Evolutionary conservation across 2,329 filamentous ascomycete species (phyloP).

Genomic region (Stenocarpella maydis): DNA sequence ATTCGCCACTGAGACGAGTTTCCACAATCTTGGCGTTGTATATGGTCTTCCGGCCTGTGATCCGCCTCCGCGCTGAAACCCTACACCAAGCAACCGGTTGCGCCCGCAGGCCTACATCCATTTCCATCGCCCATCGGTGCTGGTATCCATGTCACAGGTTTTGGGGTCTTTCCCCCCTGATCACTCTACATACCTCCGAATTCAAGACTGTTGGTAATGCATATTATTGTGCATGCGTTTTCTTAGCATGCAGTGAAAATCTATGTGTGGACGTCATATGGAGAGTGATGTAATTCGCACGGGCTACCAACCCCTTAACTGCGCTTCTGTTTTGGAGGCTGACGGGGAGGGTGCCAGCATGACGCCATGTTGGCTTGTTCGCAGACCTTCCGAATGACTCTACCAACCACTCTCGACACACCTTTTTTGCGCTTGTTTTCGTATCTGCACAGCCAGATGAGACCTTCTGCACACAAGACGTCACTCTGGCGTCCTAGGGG

Average conservation of each 20-base stretch:
- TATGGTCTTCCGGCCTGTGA: neutral
- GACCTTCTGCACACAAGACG: conserved; percentile 24
- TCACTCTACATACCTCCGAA: too few species aligned
- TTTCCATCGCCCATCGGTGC: neutral
- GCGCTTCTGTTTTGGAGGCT: neutral
- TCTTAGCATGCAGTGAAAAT: too few species aligned
- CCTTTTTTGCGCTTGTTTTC: conserved; percentile 2
- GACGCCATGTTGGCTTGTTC: conserved; percentile 3
- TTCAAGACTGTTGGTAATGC: neutral
- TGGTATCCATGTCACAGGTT: neutral
- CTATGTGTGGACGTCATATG: neutral
- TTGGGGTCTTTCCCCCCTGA: too few species aligned
- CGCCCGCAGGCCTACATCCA: neutral
- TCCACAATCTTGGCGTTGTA: neutral
- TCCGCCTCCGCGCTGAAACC: conserved; percentile 18
- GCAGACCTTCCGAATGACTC: neutral
- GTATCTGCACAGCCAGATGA: conserved; percentile 11
- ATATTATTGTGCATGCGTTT: neutral
- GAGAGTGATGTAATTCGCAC: conserved; percentile 8
- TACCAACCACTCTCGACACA: neutral
- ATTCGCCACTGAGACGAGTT: conserved; percentile 16
- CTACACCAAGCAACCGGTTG: neutral
- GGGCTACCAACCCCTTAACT: neutral
- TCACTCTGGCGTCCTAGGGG: conserved; percentile 10
- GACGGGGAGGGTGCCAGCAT: conserved; percentile 22